These are phyloP conservation scores for Adansonia gregorii DNA, from an alignment of 441 rosid genomes.

Conservation along the genomic window DNA sequence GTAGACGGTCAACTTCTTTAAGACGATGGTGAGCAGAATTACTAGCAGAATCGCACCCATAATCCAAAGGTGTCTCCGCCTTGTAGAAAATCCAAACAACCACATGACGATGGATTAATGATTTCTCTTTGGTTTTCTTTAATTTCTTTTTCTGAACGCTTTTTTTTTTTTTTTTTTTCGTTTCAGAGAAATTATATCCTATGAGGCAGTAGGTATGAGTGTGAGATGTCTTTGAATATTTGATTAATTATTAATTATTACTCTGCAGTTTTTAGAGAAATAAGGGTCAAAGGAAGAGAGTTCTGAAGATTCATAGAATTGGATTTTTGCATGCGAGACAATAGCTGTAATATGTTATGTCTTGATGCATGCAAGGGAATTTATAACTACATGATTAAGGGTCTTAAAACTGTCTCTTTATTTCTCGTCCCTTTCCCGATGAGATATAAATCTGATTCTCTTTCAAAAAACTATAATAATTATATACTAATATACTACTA, in stretches of 20 bases:
- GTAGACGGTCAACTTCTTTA: conserved; percentile 32
- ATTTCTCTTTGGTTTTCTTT: background rate
- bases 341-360: background rate
- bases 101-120: conserved; percentile 30
- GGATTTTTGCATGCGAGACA: conserved; percentile 30
- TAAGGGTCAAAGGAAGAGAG: background rate
- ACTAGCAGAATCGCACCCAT: conserved; percentile 42
- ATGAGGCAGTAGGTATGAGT: background rate
- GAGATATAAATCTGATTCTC: too few relatives aligned
- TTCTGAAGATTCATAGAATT: conserved; percentile 37
- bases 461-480: too few relatives aligned
- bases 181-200: background rate
- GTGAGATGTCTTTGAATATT: too few relatives aligned
- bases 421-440: too few relatives aligned
- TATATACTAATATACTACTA: too few relatives aligned
- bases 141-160: background rate
- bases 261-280: background rate
- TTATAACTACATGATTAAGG: too few relatives aligned
- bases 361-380: background rate
- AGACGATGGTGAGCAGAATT: conserved; percentile 27
- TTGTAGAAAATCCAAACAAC: conserved; percentile 50
- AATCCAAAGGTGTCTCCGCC: conserved; percentile 31
- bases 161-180: background rate
- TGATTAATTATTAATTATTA: background rate
- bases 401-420: too few relatives aligned